Evolutionary conservation across 2,329 filamentous ascomycete genomes (phyloP).

Genomic region (Botrytis pseudocinerea): DNA sequence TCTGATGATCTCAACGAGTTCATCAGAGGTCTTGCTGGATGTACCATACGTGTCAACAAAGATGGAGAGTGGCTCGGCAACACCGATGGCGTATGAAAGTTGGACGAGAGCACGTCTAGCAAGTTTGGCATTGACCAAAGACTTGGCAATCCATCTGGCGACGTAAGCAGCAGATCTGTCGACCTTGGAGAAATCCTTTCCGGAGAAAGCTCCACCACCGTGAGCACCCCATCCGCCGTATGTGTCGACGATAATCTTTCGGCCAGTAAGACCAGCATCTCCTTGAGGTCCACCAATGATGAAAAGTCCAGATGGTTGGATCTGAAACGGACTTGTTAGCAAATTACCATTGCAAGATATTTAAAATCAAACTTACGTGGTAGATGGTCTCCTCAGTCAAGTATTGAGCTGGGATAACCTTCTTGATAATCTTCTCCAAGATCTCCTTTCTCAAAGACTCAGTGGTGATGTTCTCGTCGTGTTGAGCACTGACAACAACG

Average conservation of each 20-base stretch:
- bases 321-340: conserved; percentile 47
- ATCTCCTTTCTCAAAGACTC: conserved; percentile 94
- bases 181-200: conserved; percentile 99
- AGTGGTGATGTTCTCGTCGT: conserved; percentile 83
- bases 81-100: conserved; percentile 99
- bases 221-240: conserved; percentile 99
- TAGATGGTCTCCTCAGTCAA: conserved; percentile 92
- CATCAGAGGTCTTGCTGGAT: conserved; percentile 81
- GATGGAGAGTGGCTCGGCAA: conserved; percentile 95
- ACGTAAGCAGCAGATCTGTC: conserved; percentile 98
- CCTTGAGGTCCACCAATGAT: conserved; percentile 99
- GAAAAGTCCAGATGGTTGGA: conserved; percentile 97
- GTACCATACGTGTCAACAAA: conserved; percentile 98
- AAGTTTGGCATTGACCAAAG: conserved; percentile 83
- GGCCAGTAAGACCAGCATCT: conserved; percentile 96
- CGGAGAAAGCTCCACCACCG: conserved; percentile 99
- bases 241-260: conserved; percentile 98
- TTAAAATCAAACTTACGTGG: conserved; percentile 64
- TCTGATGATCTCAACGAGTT: conserved; percentile 92
- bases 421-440: conserved; percentile 95
- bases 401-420: conserved; percentile 88
- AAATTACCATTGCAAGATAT: not conserved
- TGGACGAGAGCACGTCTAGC: conserved; percentile 93
- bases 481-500: conserved; percentile 94
- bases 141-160: conserved; percentile 98